phyloP scores from a whole-genome alignment of 495 filamentous ascomycete species.

The Aspergillus funiculosus region DNA sequence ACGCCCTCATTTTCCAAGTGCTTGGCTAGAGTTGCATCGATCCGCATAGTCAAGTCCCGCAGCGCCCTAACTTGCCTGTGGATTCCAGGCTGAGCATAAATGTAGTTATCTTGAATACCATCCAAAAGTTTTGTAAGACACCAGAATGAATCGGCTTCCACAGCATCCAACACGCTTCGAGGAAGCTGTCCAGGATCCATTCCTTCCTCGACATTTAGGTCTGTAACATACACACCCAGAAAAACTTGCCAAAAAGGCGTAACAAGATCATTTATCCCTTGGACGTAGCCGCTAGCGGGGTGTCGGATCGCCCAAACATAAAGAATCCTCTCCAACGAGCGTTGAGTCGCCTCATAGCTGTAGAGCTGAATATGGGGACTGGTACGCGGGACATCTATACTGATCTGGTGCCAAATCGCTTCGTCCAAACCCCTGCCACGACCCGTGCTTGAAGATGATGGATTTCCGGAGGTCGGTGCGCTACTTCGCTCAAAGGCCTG shows the following conservation, averaged over 20 bases:
- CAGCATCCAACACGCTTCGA: constrained; percentile 84
- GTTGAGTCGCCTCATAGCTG: constrained; percentile 90
- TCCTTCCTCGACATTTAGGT: constrained; percentile 82
- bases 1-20: constrained; percentile 86
- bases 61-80: constrained; percentile 86
- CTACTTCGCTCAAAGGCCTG: constrained; percentile 83
- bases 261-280: constrained; percentile 97
- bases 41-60: constrained; percentile 81
- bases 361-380: constrained; percentile 95
- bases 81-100: constrained; percentile 93
- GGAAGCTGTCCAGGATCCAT: constrained; percentile 97
- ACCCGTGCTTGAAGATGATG: constrained; percentile 35
- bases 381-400: constrained; percentile 94
- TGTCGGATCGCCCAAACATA: constrained; percentile 98
- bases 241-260: constrained; percentile 98
- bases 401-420: constrained; percentile 97
- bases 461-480: constrained; percentile 24
- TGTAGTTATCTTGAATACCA: constrained; percentile 98
- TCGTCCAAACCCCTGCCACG: constrained; percentile 80
- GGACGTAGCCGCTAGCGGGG: constrained; percentile 94
- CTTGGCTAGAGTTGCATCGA: constrained; percentile 76
- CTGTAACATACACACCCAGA: constrained; percentile 86
- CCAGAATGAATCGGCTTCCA: constrained; percentile 98
- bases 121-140: constrained; percentile 94
- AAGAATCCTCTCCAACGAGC: constrained; percentile 86